Conservation (phyloP, 208 protist species). For the Leishmania gerbilli region DNA sequence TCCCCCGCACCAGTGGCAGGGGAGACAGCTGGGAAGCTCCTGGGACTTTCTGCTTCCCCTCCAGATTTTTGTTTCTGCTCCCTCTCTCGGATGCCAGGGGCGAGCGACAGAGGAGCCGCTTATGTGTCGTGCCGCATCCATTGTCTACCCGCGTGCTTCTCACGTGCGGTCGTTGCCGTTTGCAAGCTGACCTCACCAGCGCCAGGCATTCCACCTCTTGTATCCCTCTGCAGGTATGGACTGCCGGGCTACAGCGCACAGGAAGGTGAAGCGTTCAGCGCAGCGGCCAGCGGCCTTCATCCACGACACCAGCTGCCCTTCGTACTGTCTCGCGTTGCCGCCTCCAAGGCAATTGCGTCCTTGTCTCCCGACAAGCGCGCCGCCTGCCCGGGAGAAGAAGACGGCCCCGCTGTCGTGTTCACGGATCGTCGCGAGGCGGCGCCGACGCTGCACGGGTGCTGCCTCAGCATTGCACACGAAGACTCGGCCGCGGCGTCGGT, state of each 20-base stretch:
- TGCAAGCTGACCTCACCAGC: slow-evolving; percentile 9
- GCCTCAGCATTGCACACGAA: slow-evolving; percentile 60
- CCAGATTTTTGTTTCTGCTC: too few relatives aligned
- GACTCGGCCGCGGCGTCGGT: slow-evolving; percentile 45
- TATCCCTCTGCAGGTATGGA: background rate
- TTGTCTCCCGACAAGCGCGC: background rate
- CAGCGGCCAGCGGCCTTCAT: slow-evolving; percentile 22
- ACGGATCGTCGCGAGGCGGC: slow-evolving; percentile 34
- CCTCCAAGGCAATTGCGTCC: slow-evolving; percentile 40
- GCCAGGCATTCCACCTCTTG: slow-evolving; percentile 6
- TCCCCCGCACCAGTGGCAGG: background rate
- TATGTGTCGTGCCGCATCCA: slow-evolving; percentile 10
- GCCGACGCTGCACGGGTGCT: slow-evolving; percentile 20
- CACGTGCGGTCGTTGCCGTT: slow-evolving; percentile 6
- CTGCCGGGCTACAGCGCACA: slow-evolving; percentile 6
- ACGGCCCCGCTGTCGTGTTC: slow-evolving; percentile 23
- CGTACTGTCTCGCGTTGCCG: slow-evolving; percentile 64
- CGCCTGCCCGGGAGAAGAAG: too few relatives aligned
- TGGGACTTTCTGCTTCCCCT: background rate
- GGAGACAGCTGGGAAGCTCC: background rate
- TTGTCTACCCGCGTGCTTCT: slow-evolving; percentile 1
- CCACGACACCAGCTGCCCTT: slow-evolving; percentile 49
- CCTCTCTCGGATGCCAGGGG: background rate
- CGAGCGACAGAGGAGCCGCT: background rate
- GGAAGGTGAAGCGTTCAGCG: background rate